These are phyloP conservation scores for Trichoderma parareesei DNA, from an alignment of 495 filamentous ascomycete genomes.

Conservation along the genomic window DNA sequence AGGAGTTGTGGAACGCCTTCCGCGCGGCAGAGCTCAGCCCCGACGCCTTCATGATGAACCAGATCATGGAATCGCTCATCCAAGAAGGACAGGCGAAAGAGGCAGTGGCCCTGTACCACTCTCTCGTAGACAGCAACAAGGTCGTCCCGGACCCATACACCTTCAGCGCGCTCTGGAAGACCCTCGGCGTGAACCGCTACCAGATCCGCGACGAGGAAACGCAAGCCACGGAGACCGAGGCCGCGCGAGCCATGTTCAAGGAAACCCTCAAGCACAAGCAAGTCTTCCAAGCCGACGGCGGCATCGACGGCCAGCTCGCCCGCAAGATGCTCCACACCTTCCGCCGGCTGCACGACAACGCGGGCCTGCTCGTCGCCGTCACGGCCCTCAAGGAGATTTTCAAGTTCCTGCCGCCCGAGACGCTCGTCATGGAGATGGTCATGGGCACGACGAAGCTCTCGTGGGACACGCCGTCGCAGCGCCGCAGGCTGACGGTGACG, in stretches of 20 bases:
- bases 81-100: slow-evolving; percentile 40
- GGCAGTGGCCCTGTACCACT: slow-evolving; percentile 49
- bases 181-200: slow-evolving; percentile 35
- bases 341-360: slow-evolving; percentile 34
- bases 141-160: slow-evolving; percentile 59
- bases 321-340: slow-evolving; percentile 37
- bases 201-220: slow-evolving; percentile 32
- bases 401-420: slow-evolving; percentile 36
- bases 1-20: slow-evolving; percentile 50
- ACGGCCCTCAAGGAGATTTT: slow-evolving; percentile 48
- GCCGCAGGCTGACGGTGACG: slow-evolving; percentile 26
- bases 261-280: slow-evolving; percentile 47
- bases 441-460: slow-evolving; percentile 29
- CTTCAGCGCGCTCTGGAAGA: slow-evolving; percentile 57
- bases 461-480: slow-evolving; percentile 26
- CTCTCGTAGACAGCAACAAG: slow-evolving; percentile 26
- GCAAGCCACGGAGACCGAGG: slow-evolving; percentile 38
- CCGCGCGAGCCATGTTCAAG: slow-evolving; percentile 48
- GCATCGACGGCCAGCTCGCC: slow-evolving; percentile 28
- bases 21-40: slow-evolving; percentile 51
- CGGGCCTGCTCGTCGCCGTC: slow-evolving; percentile 53
- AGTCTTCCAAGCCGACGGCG: slow-evolving; percentile 24
- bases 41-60: slow-evolving; percentile 68
- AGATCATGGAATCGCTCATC: slow-evolving; percentile 56
- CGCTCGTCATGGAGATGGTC: slow-evolving; percentile 33